Evolutionary conservation across 768 basidiomycete genomes (phyloP).

Genomic region (Rhizopogon vulgaris): DNA sequence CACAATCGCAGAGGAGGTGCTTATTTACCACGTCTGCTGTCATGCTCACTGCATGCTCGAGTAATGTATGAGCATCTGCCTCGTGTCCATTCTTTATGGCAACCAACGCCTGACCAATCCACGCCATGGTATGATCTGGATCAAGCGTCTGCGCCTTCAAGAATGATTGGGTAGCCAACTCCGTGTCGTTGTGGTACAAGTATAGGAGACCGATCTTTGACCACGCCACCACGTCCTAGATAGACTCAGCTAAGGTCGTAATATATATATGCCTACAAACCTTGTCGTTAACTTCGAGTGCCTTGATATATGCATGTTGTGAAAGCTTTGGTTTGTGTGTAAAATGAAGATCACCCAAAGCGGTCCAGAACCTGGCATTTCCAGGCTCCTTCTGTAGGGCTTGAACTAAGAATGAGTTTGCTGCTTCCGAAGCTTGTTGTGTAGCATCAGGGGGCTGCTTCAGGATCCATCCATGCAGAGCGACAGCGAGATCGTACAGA

Average conservation of each 20-base stretch:
- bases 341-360: slow-evolving; percentile 72
- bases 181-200: slow-evolving; percentile 67
- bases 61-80: slow-evolving; percentile 56
- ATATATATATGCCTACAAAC: slow-evolving; percentile 32
- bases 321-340: slow-evolving; percentile 60
- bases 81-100: slow-evolving; percentile 55
- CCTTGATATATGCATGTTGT: slow-evolving; percentile 89
- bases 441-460: slow-evolving; percentile 16
- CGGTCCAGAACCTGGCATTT: slow-evolving; percentile 76
- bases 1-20: not conserved
- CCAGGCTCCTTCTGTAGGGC: slow-evolving; percentile 69
- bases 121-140: slow-evolving; percentile 82
- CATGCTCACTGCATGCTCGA: slow-evolving; percentile 68
- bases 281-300: slow-evolving; percentile 82
- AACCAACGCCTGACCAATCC: slow-evolving; percentile 85
- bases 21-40: slow-evolving; percentile 49
- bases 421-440: slow-evolving; percentile 33
- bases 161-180: slow-evolving; percentile 83
- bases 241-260: not conserved
- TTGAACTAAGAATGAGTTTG: slow-evolving; percentile 52
- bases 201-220: slow-evolving; percentile 85
- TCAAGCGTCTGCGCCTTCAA: slow-evolving; percentile 86
- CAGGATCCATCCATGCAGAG: slow-evolving; percentile 45
- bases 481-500: slow-evolving; percentile 69
- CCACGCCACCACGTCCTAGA: slow-evolving; percentile 73